These are phyloP conservation scores for Agaricales sp. DNA, from an alignment of 1,284 basidiomycete species.

Conservation along the genomic window DNA sequence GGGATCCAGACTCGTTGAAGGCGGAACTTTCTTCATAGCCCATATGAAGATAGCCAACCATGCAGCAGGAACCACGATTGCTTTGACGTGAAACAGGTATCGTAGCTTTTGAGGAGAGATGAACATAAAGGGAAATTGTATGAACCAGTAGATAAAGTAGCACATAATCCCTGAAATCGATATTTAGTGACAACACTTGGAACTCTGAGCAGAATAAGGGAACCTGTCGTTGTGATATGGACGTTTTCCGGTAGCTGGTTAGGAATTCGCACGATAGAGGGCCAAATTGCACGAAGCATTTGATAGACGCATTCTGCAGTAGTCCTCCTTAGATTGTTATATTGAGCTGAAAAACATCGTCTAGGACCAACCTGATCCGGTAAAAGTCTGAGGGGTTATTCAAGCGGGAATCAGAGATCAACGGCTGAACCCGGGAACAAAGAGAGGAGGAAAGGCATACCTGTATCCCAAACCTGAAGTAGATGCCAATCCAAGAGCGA, in stretches of 20 bases:
- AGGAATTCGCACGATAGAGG: slow-evolving; percentile 48
- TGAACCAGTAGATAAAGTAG: slow-evolving; percentile 73
- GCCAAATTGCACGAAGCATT: slow-evolving; percentile 76
- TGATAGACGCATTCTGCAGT: slow-evolving; percentile 48
- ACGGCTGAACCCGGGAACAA: not conserved
- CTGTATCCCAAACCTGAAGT: not conserved
- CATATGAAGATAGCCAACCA: slow-evolving; percentile 69
- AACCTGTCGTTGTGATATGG: slow-evolving; percentile 55
- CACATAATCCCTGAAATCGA: slow-evolving; percentile 44
- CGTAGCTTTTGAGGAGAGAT: slow-evolving; percentile 68
- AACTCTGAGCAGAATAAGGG: slow-evolving; percentile 10
- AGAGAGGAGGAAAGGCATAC: not conserved
- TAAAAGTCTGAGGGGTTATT: slow-evolving; percentile 40
- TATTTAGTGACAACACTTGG: not conserved
- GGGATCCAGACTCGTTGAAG: slow-evolving; percentile 36
- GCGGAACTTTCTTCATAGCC: slow-evolving; percentile 58
- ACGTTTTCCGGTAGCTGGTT: slow-evolving; percentile 51
- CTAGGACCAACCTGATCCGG: slow-evolving; percentile 30
- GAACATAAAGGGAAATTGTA: slow-evolving; percentile 66
- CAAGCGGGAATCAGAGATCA: not conserved
- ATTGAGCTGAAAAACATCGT: no score
- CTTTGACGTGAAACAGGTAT: slow-evolving; percentile 64
- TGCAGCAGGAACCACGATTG: slow-evolving; percentile 51
- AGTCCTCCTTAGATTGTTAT: no score
- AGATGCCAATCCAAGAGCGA: not conserved